Percentiles rank a stretch among this genome's conserved stretches.
Evolutionary conservation across 371 early-diverging fungal genomes (phyloP).

Genomic region (Amoeboaphelidium protococcarum): DNA sequence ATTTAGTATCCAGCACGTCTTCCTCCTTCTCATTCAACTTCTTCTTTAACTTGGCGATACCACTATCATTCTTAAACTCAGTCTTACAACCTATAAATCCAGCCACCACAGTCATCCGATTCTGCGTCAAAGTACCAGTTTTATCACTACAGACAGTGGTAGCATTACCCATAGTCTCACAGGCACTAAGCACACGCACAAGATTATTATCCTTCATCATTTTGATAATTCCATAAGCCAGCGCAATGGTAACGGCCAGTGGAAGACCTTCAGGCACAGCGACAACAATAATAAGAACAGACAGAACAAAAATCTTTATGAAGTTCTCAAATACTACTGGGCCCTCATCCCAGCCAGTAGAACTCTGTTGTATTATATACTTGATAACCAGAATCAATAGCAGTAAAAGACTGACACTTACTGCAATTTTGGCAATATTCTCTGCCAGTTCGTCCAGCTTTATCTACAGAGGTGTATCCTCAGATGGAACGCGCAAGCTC

Average conservation of each 20-base stretch:
- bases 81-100: constrained; percentile 4
- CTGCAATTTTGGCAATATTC: constrained; percentile 70
- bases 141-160: constrained; percentile 92
- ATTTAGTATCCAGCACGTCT: not conserved
- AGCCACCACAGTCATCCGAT: constrained; percentile 75
- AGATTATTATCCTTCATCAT: constrained; percentile 78
- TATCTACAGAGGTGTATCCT: constrained; percentile 69
- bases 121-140: constrained; percentile 85
- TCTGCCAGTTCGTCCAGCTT: constrained; percentile 65
- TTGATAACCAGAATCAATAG: constrained; percentile 44
- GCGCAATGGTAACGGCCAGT: constrained; percentile 81
- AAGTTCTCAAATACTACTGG: constrained; percentile 32
- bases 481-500: constrained; percentile 43
- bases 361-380: constrained; percentile 29
- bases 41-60: constrained; percentile 5
- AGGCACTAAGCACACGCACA: constrained; percentile 72
- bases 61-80: constrained; percentile 3
- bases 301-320: constrained; percentile 28
- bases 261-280: constrained; percentile 96
- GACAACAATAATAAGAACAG: constrained; percentile 65
- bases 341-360: constrained; percentile 12
- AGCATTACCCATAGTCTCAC: constrained; percentile 93
- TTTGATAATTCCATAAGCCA: constrained; percentile 46
- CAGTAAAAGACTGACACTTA: constrained; percentile 45
- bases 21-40: not conserved